phyloP scores from a whole-genome alignment of 1,284 basidiomycete species.

The Papiliotrema laurentii region DNA sequence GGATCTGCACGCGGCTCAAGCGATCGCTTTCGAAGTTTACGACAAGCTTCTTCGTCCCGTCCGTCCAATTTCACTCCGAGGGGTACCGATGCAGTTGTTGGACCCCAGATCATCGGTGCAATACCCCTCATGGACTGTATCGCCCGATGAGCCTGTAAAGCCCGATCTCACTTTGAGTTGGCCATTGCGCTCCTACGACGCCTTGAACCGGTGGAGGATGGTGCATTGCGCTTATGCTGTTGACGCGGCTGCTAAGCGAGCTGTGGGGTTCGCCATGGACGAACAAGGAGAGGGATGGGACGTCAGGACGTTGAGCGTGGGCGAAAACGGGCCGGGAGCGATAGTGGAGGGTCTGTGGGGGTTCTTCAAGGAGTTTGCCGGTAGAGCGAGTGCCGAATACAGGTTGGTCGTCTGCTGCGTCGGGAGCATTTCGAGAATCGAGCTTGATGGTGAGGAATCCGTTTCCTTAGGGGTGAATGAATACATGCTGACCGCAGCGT shows the following conservation, averaged over 20 bases:
- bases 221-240: constrained; percentile 28
- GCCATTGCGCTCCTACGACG: constrained; percentile 37
- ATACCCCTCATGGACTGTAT: constrained; percentile 34
- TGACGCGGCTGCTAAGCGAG: constrained; percentile 5
- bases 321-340: background rate
- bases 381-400: constrained; percentile 41
- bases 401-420: constrained; percentile 19
- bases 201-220: constrained; percentile 30
- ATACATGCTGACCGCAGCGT: constrained; percentile 12
- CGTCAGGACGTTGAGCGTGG: constrained; percentile 11
- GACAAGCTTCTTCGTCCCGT: constrained; percentile 20
- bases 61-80: constrained; percentile 17
- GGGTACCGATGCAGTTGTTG: constrained; percentile 11
- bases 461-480: background rate
- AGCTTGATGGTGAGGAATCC: constrained; percentile 23
- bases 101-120: constrained; percentile 17
- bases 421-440: constrained; percentile 19
- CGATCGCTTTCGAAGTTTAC: constrained; percentile 31
- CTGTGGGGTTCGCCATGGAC: constrained; percentile 27
- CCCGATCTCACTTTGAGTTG: constrained; percentile 32
- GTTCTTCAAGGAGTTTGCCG: constrained; percentile 49
- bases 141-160: constrained; percentile 13
- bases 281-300: constrained; percentile 26
- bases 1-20: background rate
- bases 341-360: constrained; percentile 10